Conservation (phyloP, 2,329 filamentous ascomycete species). For the Bipolaris oryzae region DNA sequence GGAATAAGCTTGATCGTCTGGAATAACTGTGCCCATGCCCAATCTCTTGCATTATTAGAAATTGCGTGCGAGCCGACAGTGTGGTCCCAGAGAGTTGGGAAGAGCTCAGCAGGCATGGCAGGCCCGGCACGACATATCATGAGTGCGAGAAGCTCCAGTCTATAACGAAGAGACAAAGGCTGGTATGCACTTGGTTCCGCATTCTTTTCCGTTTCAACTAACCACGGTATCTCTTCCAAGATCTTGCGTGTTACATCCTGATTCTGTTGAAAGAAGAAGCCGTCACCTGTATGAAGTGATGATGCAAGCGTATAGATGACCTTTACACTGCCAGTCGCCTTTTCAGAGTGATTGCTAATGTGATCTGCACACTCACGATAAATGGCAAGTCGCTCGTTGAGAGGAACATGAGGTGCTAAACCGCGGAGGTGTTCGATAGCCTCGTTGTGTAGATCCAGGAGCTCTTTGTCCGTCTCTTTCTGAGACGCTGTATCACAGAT, state of each 20-base stretch:
- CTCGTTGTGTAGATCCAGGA: constrained; percentile 67
- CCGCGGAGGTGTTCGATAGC: constrained; percentile 66
- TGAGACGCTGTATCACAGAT: constrained; percentile 72
- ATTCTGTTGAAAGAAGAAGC: constrained; percentile 33
- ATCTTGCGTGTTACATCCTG: constrained; percentile 37
- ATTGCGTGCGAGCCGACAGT: constrained; percentile 70
- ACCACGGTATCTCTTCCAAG: constrained; percentile 49
- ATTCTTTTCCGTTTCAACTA: constrained; percentile 33
- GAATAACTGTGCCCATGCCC: constrained; percentile 65
- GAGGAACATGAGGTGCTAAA: constrained; percentile 64
- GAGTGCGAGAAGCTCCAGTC: constrained; percentile 61
- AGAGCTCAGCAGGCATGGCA: constrained; percentile 66
- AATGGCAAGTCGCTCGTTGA: constrained; percentile 65
- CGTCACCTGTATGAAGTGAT: constrained; percentile 19
- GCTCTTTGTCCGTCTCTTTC: constrained; percentile 61
- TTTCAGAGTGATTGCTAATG: constrained; percentile 66
- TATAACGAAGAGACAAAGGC: constrained; percentile 35
- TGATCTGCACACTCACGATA: constrained; percentile 72
- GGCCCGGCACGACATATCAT: constrained; percentile 67
- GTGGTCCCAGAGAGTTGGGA: constrained; percentile 71
- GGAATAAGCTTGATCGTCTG: constrained; percentile 29
- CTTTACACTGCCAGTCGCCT: constrained; percentile 75
- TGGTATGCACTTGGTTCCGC: constrained; percentile 18
- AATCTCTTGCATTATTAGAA: constrained; percentile 65
- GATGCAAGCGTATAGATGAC: constrained; percentile 53